These are phyloP conservation scores for Aschersonia sp. DNA, from an alignment of 2,329 filamentous ascomycete species.

Conservation along the genomic window DNA sequence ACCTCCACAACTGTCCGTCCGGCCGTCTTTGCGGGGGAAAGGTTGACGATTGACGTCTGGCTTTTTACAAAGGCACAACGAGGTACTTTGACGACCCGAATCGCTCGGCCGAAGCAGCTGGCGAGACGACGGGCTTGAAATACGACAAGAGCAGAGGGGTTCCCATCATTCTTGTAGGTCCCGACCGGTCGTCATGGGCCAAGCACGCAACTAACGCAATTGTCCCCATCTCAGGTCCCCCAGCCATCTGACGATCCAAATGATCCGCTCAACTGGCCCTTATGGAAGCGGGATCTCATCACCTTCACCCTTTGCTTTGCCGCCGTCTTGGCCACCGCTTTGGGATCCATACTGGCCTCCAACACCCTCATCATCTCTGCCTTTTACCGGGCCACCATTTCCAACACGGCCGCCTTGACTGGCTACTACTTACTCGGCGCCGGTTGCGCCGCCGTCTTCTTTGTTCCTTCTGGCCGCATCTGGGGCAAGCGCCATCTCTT, in stretches of 20 bases:
- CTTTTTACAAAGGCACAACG: conserved; percentile 34
- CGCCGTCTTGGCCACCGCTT: conserved; percentile 69
- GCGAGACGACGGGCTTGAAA: conserved; percentile 41
- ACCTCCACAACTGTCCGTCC: no score
- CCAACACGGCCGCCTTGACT: conserved; percentile 66
- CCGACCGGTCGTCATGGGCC: not conserved
- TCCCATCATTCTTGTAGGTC: conserved; percentile 59
- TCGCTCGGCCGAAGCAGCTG: conserved; percentile 26
- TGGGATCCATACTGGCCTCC: conserved; percentile 76
- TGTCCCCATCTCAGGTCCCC: conserved; percentile 31
- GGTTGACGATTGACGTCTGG: not conserved
- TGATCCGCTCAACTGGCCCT: conserved; percentile 73
- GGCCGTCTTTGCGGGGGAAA: not conserved
- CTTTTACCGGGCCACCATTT: conserved; percentile 51
- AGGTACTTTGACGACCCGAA: conserved; percentile 48
- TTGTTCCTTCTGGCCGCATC: conserved; percentile 74
- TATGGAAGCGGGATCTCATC: conserved; percentile 74
- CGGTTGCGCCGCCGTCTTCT: conserved; percentile 66
- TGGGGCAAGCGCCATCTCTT: conserved; percentile 91
- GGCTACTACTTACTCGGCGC: conserved; percentile 79
- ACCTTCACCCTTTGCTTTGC: conserved; percentile 64
- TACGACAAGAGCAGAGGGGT: conserved; percentile 52
- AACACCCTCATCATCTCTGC: conserved; percentile 68
- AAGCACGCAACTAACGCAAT: no score
- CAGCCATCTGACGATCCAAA: conserved; percentile 86